Conservation (phyloP, 2,329 filamentous ascomycete species). For the Aspergillus clavatus region DNA sequence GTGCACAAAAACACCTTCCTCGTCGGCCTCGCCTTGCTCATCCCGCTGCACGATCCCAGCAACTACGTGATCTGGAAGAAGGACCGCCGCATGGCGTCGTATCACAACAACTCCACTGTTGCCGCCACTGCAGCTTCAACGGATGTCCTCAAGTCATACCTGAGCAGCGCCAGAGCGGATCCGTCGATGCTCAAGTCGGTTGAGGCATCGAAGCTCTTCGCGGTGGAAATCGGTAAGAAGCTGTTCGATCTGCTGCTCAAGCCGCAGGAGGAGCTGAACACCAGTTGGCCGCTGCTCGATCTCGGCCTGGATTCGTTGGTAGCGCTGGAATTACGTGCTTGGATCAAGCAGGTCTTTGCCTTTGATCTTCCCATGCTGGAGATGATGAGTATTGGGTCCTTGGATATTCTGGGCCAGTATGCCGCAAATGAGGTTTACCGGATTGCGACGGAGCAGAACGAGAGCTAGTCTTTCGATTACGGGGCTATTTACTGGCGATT, state of each 20-base stretch:
- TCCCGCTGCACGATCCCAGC: neutral
- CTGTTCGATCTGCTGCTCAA: neutral
- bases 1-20: neutral
- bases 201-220: neutral
- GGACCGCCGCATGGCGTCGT: neutral
- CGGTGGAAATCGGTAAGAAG: neutral
- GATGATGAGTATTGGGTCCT: neutral
- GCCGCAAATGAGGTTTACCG: neutral
- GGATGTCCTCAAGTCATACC: neutral
- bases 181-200: neutral
- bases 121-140: neutral
- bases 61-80: neutral
- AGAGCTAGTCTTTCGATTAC: neutral
- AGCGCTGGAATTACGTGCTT: neutral
- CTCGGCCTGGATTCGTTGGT: neutral
- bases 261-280: neutral
- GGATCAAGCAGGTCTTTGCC: neutral
- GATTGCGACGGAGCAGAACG: neutral
- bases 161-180: neutral
- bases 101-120: neutral
- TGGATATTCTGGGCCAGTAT: neutral
- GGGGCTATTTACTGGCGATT: too few species aligned
- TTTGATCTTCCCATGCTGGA: neutral
- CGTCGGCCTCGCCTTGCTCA: neutral
- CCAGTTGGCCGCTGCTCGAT: neutral